A percentile compares a stretch with the other conserved stretches of the same genome.
Evolutionary conservation across 2,329 filamentous ascomycete species (phyloP).

Genomic region (Verticillium alfalfae): DNA sequence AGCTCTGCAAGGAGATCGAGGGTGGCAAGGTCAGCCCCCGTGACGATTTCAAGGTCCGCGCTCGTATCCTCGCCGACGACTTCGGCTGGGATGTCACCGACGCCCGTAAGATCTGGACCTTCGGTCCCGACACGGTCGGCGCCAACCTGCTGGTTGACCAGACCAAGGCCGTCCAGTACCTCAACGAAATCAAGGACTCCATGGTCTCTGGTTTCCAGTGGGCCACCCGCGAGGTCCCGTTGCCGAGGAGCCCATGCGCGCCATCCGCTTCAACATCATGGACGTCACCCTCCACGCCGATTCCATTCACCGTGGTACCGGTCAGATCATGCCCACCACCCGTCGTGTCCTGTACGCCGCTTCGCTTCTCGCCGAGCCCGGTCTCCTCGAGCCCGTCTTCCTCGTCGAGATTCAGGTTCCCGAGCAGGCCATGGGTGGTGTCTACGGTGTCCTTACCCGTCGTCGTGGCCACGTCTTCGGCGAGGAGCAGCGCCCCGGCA

Average conservation of each 20-base stretch:
- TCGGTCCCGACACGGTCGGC: constrained; percentile 95
- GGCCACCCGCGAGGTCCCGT: constrained; percentile 95
- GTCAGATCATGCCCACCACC: constrained; percentile 96
- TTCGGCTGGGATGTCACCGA: constrained; percentile 99
- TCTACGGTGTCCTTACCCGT: constrained; percentile 97
- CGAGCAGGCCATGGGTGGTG: constrained; percentile 98
- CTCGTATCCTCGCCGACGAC: constrained; percentile 92
- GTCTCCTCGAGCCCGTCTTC: constrained; percentile 95
- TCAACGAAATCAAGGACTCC: constrained; percentile 99
- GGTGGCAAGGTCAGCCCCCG: constrained; percentile 84
- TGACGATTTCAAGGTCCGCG: constrained; percentile 98
- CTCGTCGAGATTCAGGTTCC: constrained; percentile 99
- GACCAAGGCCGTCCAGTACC: constrained; percentile 99
- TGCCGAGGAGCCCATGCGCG: constrained; percentile 97
- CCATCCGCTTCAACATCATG: constrained; percentile 96
- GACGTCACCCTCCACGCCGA: constrained; percentile 99
- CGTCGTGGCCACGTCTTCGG: constrained; percentile 98
- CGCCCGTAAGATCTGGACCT: constrained; percentile 99
- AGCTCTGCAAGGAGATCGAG: constrained; percentile 88
- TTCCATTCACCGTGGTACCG: constrained; percentile 99
- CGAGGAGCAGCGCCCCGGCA: constrained; percentile 97
- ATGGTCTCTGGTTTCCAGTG: constrained; percentile 99
- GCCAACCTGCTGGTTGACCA: constrained; percentile 99
- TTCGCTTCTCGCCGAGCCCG: constrained; percentile 82
- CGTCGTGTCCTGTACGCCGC: constrained; percentile 97